Conservation (phyloP, 306 rosid genomes). For the Phaseolus lunatus region DNA sequence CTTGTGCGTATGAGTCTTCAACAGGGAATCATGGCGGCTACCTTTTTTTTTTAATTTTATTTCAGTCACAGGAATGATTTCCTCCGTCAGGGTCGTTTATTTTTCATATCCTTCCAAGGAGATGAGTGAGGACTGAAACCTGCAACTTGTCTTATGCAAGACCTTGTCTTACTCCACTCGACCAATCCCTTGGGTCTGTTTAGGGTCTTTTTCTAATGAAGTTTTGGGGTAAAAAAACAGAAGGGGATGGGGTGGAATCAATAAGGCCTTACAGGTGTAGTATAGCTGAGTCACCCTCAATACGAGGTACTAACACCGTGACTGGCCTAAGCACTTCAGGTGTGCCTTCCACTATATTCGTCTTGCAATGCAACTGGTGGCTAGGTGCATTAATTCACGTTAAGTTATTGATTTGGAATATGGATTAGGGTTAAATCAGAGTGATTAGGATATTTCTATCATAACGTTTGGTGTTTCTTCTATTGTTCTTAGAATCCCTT, state of each 20-base stretch:
- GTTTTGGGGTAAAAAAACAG: not conserved
- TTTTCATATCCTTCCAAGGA: not conserved
- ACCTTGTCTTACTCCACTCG: not conserved
- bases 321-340: not conserved
- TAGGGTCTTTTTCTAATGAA: not conserved
- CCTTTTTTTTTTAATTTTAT: not conserved
- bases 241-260: not conserved
- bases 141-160: not conserved
- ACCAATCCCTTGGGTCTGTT: not conserved
- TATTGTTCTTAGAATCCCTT: not conserved
- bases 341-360: not conserved
- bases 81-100: not conserved
- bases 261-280: not conserved
- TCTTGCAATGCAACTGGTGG: not conserved
- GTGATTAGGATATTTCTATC: not conserved
- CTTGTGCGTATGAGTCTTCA: not conserved
- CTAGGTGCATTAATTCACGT: not conserved
- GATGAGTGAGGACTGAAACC: not conserved
- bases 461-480: not conserved
- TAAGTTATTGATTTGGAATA: not conserved
- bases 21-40: not conserved
- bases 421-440: conserved; percentile 14
- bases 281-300: not conserved
- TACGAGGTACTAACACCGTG: not conserved
- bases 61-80: too few species aligned